phyloP scores from a whole-genome alignment of 129 eudicot genomes.

The Tagetes patula region DNA sequence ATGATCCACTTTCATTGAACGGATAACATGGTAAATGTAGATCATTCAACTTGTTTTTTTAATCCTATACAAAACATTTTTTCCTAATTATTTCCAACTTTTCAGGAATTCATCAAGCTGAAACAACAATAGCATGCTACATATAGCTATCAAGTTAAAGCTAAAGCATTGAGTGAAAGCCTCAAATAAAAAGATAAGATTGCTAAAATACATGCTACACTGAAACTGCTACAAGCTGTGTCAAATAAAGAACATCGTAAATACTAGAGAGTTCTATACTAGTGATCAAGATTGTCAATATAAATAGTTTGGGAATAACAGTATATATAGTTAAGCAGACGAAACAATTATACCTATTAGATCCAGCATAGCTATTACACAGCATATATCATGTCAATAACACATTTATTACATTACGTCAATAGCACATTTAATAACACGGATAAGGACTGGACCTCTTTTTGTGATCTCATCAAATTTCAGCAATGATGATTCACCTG shows the following conservation, averaged over 20 bases:
- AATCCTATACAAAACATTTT: neutral
- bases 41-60: neutral
- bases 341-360: neutral
- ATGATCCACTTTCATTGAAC: slow-evolving; percentile 6
- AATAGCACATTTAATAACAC: neutral
- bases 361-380: slow-evolving; percentile 5
- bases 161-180: neutral
- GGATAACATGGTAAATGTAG: neutral
- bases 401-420: too few species aligned
- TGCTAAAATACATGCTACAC: slow-evolving; percentile 2
- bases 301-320: slow-evolving; percentile 1
- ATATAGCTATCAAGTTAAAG: neutral
- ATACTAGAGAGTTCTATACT: slow-evolving; percentile 1
- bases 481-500: slow-evolving; percentile 25
- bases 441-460: slow-evolving; percentile 7
- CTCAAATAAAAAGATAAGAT: neutral
- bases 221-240: slow-evolving; percentile 7
- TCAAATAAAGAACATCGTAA: neutral
- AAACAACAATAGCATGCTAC: slow-evolving; percentile 18
- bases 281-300: neutral
- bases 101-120: slow-evolving; percentile 16
- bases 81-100: neutral
- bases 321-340: neutral
- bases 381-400: too few species aligned
- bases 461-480: neutral